Conservation (phyloP, 805 yeast genomes). For the Kodamaea neixiangensis region DNA sequence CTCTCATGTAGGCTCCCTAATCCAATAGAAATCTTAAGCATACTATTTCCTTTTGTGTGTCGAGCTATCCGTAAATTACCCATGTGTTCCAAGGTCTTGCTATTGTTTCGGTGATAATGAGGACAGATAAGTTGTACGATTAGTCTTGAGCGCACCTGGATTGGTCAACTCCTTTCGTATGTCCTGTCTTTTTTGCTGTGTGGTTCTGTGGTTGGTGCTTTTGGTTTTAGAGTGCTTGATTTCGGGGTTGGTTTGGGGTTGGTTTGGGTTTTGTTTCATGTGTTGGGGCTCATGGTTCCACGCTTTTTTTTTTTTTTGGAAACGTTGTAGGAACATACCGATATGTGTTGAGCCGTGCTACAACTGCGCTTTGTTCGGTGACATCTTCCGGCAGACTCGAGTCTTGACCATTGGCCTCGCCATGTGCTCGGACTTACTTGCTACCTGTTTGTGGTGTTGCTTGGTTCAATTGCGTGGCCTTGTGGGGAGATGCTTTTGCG, state of each 20-base stretch:
- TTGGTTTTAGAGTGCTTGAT: too few relatives aligned
- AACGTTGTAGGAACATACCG: neutral
- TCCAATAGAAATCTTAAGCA: neutral
- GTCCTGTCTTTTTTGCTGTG: neutral
- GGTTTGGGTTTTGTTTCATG: neutral
- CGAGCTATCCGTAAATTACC: neutral
- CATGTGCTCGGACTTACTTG: too few relatives aligned
- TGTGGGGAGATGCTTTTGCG: too few relatives aligned
- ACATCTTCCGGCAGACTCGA: too few relatives aligned
- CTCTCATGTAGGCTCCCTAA: neutral
- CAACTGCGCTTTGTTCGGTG: neutral
- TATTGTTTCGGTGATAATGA: neutral
- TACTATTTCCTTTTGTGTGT: neutral
- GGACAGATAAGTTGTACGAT: neutral
- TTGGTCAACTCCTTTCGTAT: neutral
- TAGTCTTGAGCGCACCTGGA: neutral
- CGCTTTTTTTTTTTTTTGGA: neutral
- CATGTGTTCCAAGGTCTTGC: neutral
- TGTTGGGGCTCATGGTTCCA: neutral
- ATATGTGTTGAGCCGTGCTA: neutral
- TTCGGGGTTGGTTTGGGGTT: too few relatives aligned
- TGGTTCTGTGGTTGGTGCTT: too few relatives aligned
- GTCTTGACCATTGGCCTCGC: too few relatives aligned
- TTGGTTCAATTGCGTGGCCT: too few relatives aligned
- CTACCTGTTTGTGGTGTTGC: too few relatives aligned